These are phyloP conservation scores for Mortierella alpina DNA, from an alignment of 192 early-diverging fungal species.

Conservation along the genomic window DNA sequence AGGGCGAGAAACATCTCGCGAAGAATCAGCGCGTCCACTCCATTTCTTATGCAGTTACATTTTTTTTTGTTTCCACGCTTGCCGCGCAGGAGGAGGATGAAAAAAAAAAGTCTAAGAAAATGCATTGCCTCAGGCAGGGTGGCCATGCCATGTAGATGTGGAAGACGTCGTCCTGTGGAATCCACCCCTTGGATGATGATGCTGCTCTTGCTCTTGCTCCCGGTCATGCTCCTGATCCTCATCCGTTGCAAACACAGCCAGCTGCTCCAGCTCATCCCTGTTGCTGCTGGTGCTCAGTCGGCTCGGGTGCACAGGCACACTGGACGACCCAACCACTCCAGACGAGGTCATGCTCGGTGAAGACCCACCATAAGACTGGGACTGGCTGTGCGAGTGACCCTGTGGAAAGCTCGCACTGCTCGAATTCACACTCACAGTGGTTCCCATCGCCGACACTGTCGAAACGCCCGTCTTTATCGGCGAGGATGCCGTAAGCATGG, in stretches of 20 bases:
- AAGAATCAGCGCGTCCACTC: background rate
- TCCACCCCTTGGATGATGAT: slow-evolving; percentile 8
- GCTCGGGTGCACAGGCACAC: slow-evolving; percentile 31
- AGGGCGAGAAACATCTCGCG: too few species aligned
- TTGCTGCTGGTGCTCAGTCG: slow-evolving; percentile 42
- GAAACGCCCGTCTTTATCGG: slow-evolving; percentile 39
- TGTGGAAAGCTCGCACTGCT: background rate
- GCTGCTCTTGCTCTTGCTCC: slow-evolving; percentile 21
- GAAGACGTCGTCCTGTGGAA: slow-evolving; percentile 42
- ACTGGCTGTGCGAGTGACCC: background rate
- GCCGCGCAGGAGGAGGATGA: background rate
- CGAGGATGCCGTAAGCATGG: slow-evolving; percentile 43
- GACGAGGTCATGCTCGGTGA: slow-evolving; percentile 29
- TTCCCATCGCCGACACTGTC: slow-evolving; percentile 38
- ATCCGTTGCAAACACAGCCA: slow-evolving; percentile 54
- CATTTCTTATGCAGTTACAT: too few species aligned
- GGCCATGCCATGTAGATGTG: slow-evolving; percentile 41
- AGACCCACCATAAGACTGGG: background rate
- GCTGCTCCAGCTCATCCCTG: slow-evolving; percentile 44
- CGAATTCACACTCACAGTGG: slow-evolving; percentile 32
- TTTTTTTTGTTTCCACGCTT: background rate
- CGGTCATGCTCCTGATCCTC: slow-evolving; percentile 45
- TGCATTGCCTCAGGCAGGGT: slow-evolving; percentile 17
- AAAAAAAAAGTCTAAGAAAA: slow-evolving; percentile 25
- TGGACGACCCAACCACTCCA: slow-evolving; percentile 21